Evolutionary conservation across 768 basidiomycete species (phyloP).

Genomic region (Phylloporus rhodoxanthus): DNA sequence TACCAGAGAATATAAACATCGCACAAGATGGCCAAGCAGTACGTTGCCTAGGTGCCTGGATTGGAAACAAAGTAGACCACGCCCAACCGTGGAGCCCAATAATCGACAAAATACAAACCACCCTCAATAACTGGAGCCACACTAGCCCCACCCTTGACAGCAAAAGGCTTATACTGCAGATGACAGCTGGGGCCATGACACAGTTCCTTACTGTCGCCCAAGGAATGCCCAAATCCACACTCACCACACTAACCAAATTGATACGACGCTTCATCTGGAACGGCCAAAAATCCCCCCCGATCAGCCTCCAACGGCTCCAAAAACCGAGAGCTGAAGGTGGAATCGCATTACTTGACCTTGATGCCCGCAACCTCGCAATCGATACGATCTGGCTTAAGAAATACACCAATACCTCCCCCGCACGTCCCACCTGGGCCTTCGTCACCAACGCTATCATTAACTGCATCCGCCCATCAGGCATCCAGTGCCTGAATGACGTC

Average conservation of each 20-base stretch:
- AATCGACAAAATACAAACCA: conserved; percentile 16
- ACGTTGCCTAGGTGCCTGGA: conserved; percentile 15
- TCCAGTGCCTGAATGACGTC: background rate
- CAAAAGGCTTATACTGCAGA: conserved; percentile 13
- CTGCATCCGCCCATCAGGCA: background rate
- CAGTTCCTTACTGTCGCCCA: conserved; percentile 31
- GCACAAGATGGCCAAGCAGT: conserved; percentile 12
- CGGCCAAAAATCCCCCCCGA: background rate
- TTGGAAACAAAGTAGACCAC: conserved; percentile 17
- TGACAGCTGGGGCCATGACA: conserved; percentile 12
- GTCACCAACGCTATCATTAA: background rate
- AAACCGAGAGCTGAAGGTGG: background rate
- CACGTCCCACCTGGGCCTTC: background rate
- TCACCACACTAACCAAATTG: too few relatives aligned
- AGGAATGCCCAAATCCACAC: background rate
- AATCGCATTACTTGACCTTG: background rate
- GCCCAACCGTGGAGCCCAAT: conserved; percentile 10
- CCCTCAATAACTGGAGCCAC: conserved; percentile 8
- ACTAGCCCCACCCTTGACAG: conserved; percentile 14
- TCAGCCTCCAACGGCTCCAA: background rate
- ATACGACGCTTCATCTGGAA: background rate
- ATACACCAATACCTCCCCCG: background rate
- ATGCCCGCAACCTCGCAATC: background rate
- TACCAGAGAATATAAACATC: background rate
- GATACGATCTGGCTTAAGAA: background rate